Evolutionary conservation across 176 grass and related monocot species (phyloP), one percentile per base, ranked within the genome.

Genomic region (Paspalum notatum): DNA sequence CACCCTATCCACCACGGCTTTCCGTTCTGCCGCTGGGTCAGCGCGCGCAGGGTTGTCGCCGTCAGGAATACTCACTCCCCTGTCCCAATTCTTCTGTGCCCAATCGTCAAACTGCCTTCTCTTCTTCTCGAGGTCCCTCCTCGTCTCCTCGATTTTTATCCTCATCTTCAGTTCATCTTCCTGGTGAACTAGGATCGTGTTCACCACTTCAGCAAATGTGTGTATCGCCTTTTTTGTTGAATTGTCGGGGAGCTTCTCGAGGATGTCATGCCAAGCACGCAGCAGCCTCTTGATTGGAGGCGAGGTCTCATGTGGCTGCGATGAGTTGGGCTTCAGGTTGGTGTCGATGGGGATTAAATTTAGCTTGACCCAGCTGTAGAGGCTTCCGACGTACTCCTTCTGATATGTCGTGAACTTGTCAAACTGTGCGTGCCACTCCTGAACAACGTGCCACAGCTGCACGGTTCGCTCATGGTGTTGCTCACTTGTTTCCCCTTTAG

Each of bases 251-350:
- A 97, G 91, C 70, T 90, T 90, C 60, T 62, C 87, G 9, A 97
- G 66, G 25, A 77, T 77, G 17, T 82, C 89, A 66, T 87, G 85
- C 94, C 94, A 97, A 32, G 39, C 60, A 50, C 70, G 81, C 52
- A 97, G 59, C 43, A 97, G 55, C 70, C 57, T 89, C 91, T 97
- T 86, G 83, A 94, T 94, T 3, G 89, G 89, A 70, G 90, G 89
- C 14, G 79, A 82, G 5, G 67, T 42, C 79, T 91, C 91, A 8
- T 78, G 78, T 45, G 78, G 78, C 58, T 86, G 91, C 8, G 84
- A 80, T 4, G 87, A 90, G 15, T 77, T 74, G 2, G 75, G 70
- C 75, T 85, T 87, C 66, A 91, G 49, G 87, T 87, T 87, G 68
- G 77, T 83, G 20, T 94, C 94, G 3, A 94, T 87, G 45, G 88